Evolutionary conservation across 2,329 filamentous ascomycete species (phyloP).

Genomic region (Coleophoma eucalyptorum): DNA sequence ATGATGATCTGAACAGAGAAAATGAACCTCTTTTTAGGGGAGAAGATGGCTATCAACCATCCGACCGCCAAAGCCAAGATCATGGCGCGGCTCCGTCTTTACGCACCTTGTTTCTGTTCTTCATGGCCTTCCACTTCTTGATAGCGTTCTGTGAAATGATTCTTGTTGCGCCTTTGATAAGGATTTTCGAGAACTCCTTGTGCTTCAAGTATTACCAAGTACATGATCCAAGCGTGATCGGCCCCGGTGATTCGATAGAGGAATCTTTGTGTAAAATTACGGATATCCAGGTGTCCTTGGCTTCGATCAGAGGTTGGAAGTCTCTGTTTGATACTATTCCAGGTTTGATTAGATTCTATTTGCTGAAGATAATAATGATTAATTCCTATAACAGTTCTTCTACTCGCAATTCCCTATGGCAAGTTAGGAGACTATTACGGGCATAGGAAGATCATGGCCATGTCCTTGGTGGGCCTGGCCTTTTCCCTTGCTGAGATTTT

Average conservation of each 20-base stretch:
- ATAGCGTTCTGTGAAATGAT: constrained; percentile 25
- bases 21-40: too few species aligned
- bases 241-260: constrained; percentile 10
- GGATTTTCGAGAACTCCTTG: constrained; percentile 23
- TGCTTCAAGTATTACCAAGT: constrained; percentile 22
- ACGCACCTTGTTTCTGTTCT: constrained; percentile 14
- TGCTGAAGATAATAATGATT: background rate
- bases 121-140: constrained; percentile 27
- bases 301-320: constrained; percentile 26
- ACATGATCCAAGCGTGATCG: constrained; percentile 1
- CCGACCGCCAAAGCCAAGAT: background rate
- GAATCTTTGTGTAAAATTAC: constrained; percentile 21
- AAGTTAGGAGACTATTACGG: constrained; percentile 24
- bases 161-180: constrained; percentile 22
- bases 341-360: constrained; percentile 9
- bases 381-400: constrained; percentile 14
- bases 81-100: background rate
- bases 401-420: constrained; percentile 25
- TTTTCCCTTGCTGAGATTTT: constrained; percentile 20
- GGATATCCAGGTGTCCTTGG: constrained; percentile 21
- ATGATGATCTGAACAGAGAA: too few species aligned
- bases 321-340: constrained; percentile 24
- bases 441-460: constrained; percentile 19
- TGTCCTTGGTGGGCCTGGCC: constrained; percentile 20
- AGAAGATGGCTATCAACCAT: background rate